phyloP scores from a whole-genome alignment of 129 eudicot genomes.

The Rutidosis leptorrhynchoides region DNA sequence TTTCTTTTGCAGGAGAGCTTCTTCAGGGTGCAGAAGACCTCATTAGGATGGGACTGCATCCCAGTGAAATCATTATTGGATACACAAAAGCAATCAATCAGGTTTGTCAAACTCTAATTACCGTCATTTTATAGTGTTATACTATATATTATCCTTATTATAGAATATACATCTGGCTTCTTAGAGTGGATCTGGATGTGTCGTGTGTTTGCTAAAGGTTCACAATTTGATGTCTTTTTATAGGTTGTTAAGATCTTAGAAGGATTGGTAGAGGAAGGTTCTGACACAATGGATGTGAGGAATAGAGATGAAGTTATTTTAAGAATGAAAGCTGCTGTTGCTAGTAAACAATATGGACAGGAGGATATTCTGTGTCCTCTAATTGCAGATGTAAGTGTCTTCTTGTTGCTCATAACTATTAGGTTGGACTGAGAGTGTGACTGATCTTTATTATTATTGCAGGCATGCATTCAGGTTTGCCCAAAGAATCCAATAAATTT shows the following conservation, averaged over 20 bases:
- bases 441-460: slow-evolving; percentile 7
- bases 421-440: background rate
- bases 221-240: background rate
- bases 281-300: slow-evolving; percentile 85
- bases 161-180: background rate
- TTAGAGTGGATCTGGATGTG: background rate
- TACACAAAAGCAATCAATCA: slow-evolving; percentile 70
- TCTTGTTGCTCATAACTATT: background rate
- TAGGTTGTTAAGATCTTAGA: slow-evolving; percentile 66
- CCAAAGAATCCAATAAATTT: slow-evolving; percentile 88
- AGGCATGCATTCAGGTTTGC: slow-evolving; percentile 98
- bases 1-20: slow-evolving; percentile 90
- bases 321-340: slow-evolving; percentile 84
- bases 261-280: slow-evolving; percentile 67
- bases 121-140: background rate
- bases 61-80: slow-evolving; percentile 87
- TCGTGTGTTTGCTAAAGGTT: background rate
- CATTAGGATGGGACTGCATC: slow-evolving; percentile 90
- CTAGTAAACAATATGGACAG: slow-evolving; percentile 89
- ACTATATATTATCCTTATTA: background rate
- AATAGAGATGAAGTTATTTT: slow-evolving; percentile 70
- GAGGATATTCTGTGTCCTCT: slow-evolving; percentile 67
- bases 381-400: slow-evolving; percentile 63
- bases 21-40: slow-evolving; percentile 91
- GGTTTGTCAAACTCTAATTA: slow-evolving; percentile 37